Conservation (phyloP, 129 eudicot genomes). For the Helianthus tuberosus region DNA sequence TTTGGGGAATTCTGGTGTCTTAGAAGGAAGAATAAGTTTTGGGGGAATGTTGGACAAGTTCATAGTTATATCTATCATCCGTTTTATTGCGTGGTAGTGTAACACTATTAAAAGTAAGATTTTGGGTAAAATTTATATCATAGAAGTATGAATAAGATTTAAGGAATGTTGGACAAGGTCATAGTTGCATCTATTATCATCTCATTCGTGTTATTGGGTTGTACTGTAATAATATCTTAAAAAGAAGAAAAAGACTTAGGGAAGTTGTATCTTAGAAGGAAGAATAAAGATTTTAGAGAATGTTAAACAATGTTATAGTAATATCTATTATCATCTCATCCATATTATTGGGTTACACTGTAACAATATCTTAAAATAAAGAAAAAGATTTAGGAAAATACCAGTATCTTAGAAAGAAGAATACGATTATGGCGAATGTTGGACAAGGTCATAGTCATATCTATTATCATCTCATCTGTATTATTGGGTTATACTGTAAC, state of each 20-base stretch:
- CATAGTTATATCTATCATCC: neutral
- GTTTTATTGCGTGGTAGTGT: neutral
- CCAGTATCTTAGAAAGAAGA: neutral
- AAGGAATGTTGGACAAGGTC: too few relatives aligned
- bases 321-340: too few relatives aligned
- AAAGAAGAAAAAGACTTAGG: too few relatives aligned
- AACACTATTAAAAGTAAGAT: neutral
- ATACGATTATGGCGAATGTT: neutral
- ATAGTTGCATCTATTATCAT: too few relatives aligned
- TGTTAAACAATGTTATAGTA: too few relatives aligned
- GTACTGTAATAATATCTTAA: too few relatives aligned
- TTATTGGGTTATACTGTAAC: neutral
- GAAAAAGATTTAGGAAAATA: slow-evolving; percentile 8
- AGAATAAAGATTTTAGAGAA: too few relatives aligned
- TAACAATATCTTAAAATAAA: neutral
- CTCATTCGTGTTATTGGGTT: too few relatives aligned
- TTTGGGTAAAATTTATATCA: too few relatives aligned
- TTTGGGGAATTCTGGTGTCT: slow-evolving; percentile 7
- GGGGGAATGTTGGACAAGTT: neutral
- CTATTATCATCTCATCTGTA: neutral
- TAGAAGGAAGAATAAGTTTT: slow-evolving; percentile 1
- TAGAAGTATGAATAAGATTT: too few relatives aligned
- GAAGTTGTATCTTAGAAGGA: too few relatives aligned
- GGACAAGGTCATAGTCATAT: neutral
- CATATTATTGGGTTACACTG: too few relatives aligned